A percentile compares a stretch with the other conserved stretches of the same genome.
These are phyloP conservation scores for Populus alba DNA, from an alignment of 345 rosid species.

Conservation along the genomic window DNA sequence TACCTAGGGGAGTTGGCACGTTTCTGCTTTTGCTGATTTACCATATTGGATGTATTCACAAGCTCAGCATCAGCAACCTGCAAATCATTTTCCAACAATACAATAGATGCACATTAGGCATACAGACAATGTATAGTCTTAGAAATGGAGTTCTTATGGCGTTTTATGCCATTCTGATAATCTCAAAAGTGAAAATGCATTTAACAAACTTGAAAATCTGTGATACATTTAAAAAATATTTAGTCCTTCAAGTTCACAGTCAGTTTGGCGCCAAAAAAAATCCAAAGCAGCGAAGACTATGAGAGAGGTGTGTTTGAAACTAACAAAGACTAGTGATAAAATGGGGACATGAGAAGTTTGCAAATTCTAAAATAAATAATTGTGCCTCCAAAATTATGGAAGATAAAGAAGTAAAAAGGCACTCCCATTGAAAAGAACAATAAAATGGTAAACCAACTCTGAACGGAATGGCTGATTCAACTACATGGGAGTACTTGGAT, in stretches of 20 bases:
- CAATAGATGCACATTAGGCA: not conserved
- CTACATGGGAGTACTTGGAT: conserved; percentile 51
- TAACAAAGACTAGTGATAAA: not conserved
- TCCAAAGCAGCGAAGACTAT: no score
- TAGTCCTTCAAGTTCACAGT: not conserved
- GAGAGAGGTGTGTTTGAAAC: not conserved
- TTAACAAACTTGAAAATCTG: not conserved
- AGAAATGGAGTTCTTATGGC: not conserved
- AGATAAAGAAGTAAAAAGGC: not conserved
- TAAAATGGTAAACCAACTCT: conserved; percentile 4
- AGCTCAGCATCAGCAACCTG: conserved; percentile 40
- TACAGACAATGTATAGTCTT: not conserved
- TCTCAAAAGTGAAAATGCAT: not conserved
- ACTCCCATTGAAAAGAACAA: not conserved
- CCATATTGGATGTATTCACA: conserved; percentile 23
- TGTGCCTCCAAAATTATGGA: not conserved
- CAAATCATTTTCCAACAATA: conserved; percentile 19
- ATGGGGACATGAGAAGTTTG: not conserved
- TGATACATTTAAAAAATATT: not conserved
- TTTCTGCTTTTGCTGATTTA: conserved; percentile 38
- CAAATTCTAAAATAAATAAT: not conserved
- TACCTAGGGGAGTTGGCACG: conserved; percentile 45
- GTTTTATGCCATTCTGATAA: not conserved
- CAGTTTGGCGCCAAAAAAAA: not conserved
- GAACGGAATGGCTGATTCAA: conserved; percentile 8